phyloP scores from a whole-genome alignment of 2,329 filamentous ascomycete species.

The Pestalotiopsis sp. region DNA sequence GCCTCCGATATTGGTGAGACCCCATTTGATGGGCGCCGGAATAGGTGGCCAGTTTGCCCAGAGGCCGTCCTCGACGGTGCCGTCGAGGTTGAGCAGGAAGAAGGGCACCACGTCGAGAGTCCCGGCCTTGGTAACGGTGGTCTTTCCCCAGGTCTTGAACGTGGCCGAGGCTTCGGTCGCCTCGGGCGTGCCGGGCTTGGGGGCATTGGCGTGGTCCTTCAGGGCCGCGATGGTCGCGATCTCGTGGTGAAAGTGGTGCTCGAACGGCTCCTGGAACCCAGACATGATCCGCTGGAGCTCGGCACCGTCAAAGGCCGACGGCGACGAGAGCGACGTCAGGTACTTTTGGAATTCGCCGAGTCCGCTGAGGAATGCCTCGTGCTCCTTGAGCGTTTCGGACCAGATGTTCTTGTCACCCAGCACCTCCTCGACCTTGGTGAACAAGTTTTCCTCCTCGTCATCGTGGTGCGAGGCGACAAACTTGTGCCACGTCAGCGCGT shows the following conservation, averaged over 20 bases:
- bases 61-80: constrained; percentile 56
- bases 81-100: constrained; percentile 65
- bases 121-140: constrained; percentile 62
- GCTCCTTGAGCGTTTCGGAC: constrained; percentile 55
- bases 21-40: constrained; percentile 61
- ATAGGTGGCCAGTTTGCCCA: constrained; percentile 69
- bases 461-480: constrained; percentile 63
- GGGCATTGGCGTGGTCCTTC: constrained; percentile 51
- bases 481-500: constrained; percentile 58
- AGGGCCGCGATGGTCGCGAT: constrained; percentile 53
- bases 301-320: constrained; percentile 43
- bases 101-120: constrained; percentile 63
- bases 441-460: constrained; percentile 59
- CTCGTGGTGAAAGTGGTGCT: constrained; percentile 57
- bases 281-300: constrained; percentile 52
- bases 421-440: constrained; percentile 55
- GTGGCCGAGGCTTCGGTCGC: constrained; percentile 46
- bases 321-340: constrained; percentile 42
- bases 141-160: constrained; percentile 65
- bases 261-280: constrained; percentile 51
- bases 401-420: constrained; percentile 53
- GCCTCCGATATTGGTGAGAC: constrained; percentile 59
- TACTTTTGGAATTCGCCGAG: constrained; percentile 55
- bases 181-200: constrained; percentile 45
- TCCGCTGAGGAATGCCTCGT: constrained; percentile 54